Base-by-base conservation (phyloP, 2,329 filamentous ascomycete genomes). In the Cladorrhinum sp. region DNA sequence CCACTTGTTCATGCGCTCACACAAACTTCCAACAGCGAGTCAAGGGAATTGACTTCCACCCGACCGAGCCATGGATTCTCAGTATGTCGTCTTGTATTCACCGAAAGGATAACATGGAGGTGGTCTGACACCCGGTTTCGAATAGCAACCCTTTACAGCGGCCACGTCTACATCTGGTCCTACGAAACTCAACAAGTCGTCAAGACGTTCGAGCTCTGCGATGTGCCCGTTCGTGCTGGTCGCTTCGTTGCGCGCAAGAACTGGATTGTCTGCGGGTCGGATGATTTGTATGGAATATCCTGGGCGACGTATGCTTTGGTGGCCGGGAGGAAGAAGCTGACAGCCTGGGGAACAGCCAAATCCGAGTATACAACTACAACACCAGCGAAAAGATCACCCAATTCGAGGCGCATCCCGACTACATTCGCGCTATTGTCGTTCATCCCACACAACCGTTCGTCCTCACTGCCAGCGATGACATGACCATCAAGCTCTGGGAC, bases 131-230 rank as follows among this genome's bases (percentile, higher is more conserved):
- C 5, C 32, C 9, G 13, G 13, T 45, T 20, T 58, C 41, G 13
- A 59, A 58, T 38, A 69, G 67, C 67, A 29, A 98, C 95, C 23
- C 81, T 99, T 66, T 99, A 99, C 79, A 96, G 91, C 81, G 92
- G 95, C 76, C 93, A 98, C 81, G 95, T 96, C 74, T 96, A 98
- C 81, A 98, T 99, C 74, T 98, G 95, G 93, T 97, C 93, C 32
- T 96, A 96, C 77, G 93, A 96, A 78, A 96, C 92, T 55, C 92
- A 96, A 76, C 90, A 93, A 65, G 93, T 98, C 65, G 92, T 99
- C 78, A 98, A 98, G 83, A 97, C 93, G 3, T 99, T 99, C 77
- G 95, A 99, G 80, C 87, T 98, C 67, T 97, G 93, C 74, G 95
- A 99, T 82, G 95, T 99, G 55, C 95, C 95, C 66, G 93, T 99